phyloP scores from a whole-genome alignment of 1,284 basidiomycete genomes.

The Heterobasidion occidentale region DNA sequence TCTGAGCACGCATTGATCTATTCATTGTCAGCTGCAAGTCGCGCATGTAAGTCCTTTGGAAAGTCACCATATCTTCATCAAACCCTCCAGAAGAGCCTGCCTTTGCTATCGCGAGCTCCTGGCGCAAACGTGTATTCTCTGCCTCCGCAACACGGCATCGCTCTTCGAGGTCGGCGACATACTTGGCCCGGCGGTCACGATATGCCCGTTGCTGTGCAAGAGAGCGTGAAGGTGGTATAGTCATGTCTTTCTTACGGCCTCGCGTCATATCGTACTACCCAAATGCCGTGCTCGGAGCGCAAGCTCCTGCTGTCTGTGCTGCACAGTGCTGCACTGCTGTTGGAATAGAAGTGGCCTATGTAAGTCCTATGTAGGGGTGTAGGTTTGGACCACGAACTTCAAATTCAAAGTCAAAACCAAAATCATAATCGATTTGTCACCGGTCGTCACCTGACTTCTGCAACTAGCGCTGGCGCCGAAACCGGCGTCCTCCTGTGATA shows the following conservation, averaged over 20 bases:
- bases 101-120: slow-evolving; percentile 29
- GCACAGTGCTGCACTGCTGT: too few relatives aligned
- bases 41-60: not conserved
- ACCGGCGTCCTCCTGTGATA: too few relatives aligned
- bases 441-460: too few relatives aligned
- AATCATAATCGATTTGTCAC: not conserved
- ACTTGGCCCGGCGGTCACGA: slow-evolving; percentile 50
- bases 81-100: not conserved
- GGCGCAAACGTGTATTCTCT: slow-evolving; percentile 42
- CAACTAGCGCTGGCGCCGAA: too few relatives aligned
- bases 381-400: not conserved
- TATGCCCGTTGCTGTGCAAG: slow-evolving; percentile 55
- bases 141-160: slow-evolving; percentile 42
- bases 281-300: too few relatives aligned
- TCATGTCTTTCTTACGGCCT: slow-evolving; percentile 56
- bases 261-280: slow-evolving; percentile 37
- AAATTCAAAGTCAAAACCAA: not conserved
- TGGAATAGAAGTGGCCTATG: too few relatives aligned
- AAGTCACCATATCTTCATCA: slow-evolving; percentile 1
- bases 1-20: slow-evolving; percentile 7
- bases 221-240: slow-evolving; percentile 33
- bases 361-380: not conserved
- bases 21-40: not conserved
- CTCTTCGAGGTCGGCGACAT: slow-evolving; percentile 48
- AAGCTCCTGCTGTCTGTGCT: too few relatives aligned